Evolutionary conservation across 2,329 filamentous ascomycete species (phyloP).

Genomic region (Aspergillus tamarii): DNA sequence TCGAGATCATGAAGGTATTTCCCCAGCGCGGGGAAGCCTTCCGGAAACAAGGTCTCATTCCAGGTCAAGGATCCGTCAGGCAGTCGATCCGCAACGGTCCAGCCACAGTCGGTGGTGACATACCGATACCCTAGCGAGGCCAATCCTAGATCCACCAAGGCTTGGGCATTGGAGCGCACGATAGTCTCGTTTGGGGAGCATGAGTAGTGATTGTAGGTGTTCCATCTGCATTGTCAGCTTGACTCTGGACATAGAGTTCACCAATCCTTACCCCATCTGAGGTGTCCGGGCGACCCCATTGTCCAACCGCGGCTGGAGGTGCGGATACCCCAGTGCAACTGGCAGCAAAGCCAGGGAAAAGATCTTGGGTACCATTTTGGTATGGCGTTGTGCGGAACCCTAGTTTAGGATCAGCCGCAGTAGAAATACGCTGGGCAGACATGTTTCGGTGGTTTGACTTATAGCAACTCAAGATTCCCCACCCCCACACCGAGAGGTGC

Average conservation of each 20-base stretch:
- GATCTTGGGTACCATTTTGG: not conserved
- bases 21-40: slow-evolving; percentile 46
- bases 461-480: not conserved
- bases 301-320: slow-evolving; percentile 16
- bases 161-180: slow-evolving; percentile 57
- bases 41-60: slow-evolving; percentile 47
- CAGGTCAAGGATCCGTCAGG: slow-evolving; percentile 46
- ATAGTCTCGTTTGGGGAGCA: slow-evolving; percentile 55
- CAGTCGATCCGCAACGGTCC: slow-evolving; percentile 47
- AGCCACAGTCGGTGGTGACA: slow-evolving; percentile 64
- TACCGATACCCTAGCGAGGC: slow-evolving; percentile 58
- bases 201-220: slow-evolving; percentile 61
- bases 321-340: not conserved
- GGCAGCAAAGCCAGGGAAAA: not conserved
- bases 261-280: not conserved
- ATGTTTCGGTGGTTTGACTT: not conserved
- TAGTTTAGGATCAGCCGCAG: not conserved
- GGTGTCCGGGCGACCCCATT: slow-evolving; percentile 22
- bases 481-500: not conserved
- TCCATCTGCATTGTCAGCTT: slow-evolving; percentile 49
- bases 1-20: slow-evolving; percentile 43
- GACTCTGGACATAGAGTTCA: not conserved
- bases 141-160: slow-evolving; percentile 57
- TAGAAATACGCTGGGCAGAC: not conserved
- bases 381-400: not conserved